Conservation (phyloP, 768 basidiomycete genomes). For the Cystobasidium tubakii region DNA sequence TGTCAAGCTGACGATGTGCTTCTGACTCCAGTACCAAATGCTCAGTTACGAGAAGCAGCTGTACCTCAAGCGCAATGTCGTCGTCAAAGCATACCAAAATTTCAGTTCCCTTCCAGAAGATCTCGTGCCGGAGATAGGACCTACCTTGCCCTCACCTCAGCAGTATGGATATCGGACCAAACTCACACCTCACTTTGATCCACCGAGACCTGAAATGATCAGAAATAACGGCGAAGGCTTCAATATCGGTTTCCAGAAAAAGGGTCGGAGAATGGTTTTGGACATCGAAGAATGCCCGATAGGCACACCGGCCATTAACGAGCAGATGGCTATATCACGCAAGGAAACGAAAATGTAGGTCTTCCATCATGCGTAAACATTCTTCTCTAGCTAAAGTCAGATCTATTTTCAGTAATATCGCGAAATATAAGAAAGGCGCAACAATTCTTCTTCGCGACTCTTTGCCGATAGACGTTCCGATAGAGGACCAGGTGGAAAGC, state of each 20-base stretch:
- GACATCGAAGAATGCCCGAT: constrained; percentile 91
- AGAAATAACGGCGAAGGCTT: constrained; percentile 55
- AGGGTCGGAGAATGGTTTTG: constrained; percentile 66
- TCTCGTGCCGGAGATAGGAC: constrained; percentile 61
- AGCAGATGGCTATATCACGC: constrained; percentile 60
- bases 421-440: constrained; percentile 75
- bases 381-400: neutral
- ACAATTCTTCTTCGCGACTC: constrained; percentile 88
- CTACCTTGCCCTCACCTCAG: constrained; percentile 78
- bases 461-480: constrained; percentile 48
- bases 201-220: constrained; percentile 53
- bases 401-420: constrained; percentile 60
- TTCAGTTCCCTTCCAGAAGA: constrained; percentile 61
- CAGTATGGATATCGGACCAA: constrained; percentile 93
- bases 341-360: constrained; percentile 57
- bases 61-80: constrained; percentile 74
- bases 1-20: constrained; percentile 2
- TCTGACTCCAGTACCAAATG: constrained; percentile 56
- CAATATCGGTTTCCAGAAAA: constrained; percentile 81
- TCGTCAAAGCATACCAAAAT: constrained; percentile 72
- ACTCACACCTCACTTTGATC: constrained; percentile 92
- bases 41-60: constrained; percentile 81
- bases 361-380: neutral
- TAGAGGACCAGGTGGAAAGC: constrained; percentile 38
- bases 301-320: constrained; percentile 72